Conservation (phyloP, 352 stramenopile species). For the Globisporangium nunn region DNA sequence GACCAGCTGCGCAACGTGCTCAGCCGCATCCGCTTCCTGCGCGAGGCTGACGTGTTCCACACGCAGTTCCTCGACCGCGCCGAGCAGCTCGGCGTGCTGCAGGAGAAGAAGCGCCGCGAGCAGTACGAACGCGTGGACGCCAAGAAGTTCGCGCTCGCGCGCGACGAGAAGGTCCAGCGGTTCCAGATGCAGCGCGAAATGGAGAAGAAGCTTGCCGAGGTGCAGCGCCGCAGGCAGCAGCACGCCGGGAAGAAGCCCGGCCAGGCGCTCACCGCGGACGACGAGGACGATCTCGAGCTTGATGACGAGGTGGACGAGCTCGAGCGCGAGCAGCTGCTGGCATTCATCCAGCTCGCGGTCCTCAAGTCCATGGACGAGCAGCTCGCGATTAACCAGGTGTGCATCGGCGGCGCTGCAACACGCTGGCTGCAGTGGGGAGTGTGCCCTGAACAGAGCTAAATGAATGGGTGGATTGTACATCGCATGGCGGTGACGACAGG, state of each 20-base stretch:
- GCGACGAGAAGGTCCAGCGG: constrained; percentile 77
- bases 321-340: constrained; percentile 77
- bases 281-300: constrained; percentile 32
- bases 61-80: constrained; percentile 72
- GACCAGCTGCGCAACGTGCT: constrained; percentile 63
- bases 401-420: neutral
- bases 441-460: too few species aligned
- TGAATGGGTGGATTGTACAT: neutral
- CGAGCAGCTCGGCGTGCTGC: constrained; percentile 50
- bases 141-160: constrained; percentile 55
- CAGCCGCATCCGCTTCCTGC: constrained; percentile 51
- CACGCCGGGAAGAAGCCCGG: constrained; percentile 16
- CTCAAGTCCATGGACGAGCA: constrained; percentile 80
- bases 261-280: constrained; percentile 9
- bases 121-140: constrained; percentile 72
- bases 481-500: constrained; percentile 12
- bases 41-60: constrained; percentile 70
- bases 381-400: constrained; percentile 51
- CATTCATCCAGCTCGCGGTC: constrained; percentile 67
- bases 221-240: constrained; percentile 40
- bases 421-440: too few species aligned
- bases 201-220: constrained; percentile 54
- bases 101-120: constrained; percentile 57
- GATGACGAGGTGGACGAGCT: constrained; percentile 64
- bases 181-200: constrained; percentile 75